phyloP scores from a whole-genome alignment of 352 stramenopile genomes.

The Phytophthora litchii region DNA sequence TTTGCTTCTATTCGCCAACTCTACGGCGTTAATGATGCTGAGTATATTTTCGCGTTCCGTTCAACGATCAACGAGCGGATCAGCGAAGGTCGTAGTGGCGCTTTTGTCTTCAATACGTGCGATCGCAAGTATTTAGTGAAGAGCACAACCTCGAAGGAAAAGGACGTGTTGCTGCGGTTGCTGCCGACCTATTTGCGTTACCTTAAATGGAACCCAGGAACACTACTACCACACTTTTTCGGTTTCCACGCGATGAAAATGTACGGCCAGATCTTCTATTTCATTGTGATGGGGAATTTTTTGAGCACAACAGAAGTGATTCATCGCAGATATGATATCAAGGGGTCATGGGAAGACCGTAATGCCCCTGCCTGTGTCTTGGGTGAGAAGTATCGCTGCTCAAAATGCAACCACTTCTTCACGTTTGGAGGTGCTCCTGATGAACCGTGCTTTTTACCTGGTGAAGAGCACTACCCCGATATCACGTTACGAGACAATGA shows the following conservation, averaged over 20 bases:
- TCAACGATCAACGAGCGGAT: conserved; percentile 90
- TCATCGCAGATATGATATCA: conserved; percentile 91
- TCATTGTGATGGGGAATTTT: conserved; percentile 94
- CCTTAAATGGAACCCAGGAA: conserved; percentile 88
- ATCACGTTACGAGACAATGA: conserved; percentile 88
- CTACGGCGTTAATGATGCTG: conserved; percentile 69
- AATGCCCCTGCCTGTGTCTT: conserved; percentile 79
- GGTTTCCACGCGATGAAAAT: conserved; percentile 92
- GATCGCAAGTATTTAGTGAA: conserved; percentile 93
- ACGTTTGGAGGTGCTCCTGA: conserved; percentile 58
- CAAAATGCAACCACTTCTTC: conserved; percentile 88
- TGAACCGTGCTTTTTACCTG: conserved; percentile 57
- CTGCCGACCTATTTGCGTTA: conserved; percentile 87
- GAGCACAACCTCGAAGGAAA: conserved; percentile 82
- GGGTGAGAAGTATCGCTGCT: conserved; percentile 81
- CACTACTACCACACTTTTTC: conserved; percentile 89
- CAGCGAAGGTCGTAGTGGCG: conserved; percentile 86
- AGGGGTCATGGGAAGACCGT: conserved; percentile 90
- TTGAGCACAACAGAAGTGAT: conserved; percentile 85
- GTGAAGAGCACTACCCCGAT: conserved; percentile 82
- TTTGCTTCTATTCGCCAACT: conserved; percentile 81
- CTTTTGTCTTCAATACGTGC: conserved; percentile 91
- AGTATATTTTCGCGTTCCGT: conserved; percentile 83
- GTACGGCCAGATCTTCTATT: conserved; percentile 92
- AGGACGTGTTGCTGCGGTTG: conserved; percentile 78